Evolutionary conservation across 768 basidiomycete genomes (phyloP), one percentile per base, ranked within the genome.

Genomic region (Pleurotus ostreatus): DNA sequence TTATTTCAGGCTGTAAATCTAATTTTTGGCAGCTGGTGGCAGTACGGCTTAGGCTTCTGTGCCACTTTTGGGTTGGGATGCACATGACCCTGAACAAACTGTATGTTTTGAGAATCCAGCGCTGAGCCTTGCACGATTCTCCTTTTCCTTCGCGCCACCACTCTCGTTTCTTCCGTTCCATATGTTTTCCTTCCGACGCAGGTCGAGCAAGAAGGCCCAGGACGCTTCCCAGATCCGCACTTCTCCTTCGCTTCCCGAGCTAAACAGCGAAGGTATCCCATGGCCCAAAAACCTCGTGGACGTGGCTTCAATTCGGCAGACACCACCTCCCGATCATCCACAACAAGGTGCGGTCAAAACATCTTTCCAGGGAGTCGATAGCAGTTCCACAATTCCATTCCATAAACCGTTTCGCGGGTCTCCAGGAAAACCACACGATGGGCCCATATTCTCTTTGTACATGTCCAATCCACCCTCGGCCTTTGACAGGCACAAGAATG

Each of bases 271-370:
- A 64, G 88, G 85, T 37, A 88, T 91, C 39, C 86, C 86, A 56
- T 94, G 92, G 92, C 92, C 92, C 20, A 87, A 86, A 71, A 79
- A 86, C 70, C 80, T 94, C 37, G 84, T 94, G 41, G 88, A 93
- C 65, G 75, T 88, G 58, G 75, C 80, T 40, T 81, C 83, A 57
- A 80, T 89, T 57, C 81, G 82, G 52, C 74, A 83, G 63, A 70
- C 74, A 4, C 67, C 73, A 26, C 67, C 68, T 57, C 68, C 70
- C 63, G 63, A 60, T 37, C 69, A 67, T 68, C 65, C 67, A 57
- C 66, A 68, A 56, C 79, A 83, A 80, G 87, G 86, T 84, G 86
- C 87, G 76, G 74, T 79, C 60, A 85, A 82, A 78, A 81, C 78
- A 66, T 86, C 84, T 70, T 78, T 89, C 66, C 75, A 79, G 65